Conservation (phyloP, 164 flowering plant genomes). For the Houttuynia cordata region DNA sequence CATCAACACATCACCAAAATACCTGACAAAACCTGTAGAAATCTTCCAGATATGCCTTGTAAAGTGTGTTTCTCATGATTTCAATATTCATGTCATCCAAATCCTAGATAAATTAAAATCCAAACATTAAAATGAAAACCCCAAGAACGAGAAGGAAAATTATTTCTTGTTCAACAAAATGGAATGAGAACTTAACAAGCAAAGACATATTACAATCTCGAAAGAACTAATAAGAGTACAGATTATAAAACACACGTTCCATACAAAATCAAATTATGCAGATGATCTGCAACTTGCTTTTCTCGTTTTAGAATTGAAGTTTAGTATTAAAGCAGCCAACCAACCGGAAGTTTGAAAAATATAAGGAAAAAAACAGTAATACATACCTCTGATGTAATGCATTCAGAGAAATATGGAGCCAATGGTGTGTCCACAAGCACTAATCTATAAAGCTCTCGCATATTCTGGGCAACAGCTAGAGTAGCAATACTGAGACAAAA, state of each 20-base stretch:
- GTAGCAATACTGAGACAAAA: constrained; percentile 72
- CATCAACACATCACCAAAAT: background rate
- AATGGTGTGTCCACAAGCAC: constrained; percentile 98
- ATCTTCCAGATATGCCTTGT: constrained; percentile 98
- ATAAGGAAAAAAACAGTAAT: background rate
- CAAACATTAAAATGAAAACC: background rate
- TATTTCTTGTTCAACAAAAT: background rate
- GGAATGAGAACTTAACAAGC: background rate
- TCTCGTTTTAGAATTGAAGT: too few species aligned
- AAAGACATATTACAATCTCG: background rate
- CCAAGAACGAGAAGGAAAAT: background rate
- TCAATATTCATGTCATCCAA: constrained; percentile 99
- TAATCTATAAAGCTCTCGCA: constrained; percentile 93
- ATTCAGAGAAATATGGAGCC: constrained; percentile 98
- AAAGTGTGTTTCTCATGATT: constrained; percentile 97
- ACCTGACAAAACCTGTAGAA: constrained; percentile 94
- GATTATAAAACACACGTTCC: too few species aligned
- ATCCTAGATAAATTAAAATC: constrained; percentile 34
- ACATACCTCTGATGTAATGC: constrained; percentile 94
- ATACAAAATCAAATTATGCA: too few species aligned
- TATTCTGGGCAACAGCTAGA: constrained; percentile 96
- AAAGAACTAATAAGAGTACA: too few species aligned
- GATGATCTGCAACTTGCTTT: too few species aligned
- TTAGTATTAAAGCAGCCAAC: too few species aligned
- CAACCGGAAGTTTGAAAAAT: background rate